Percentiles rank a stretch among this genome's conserved stretches.
Conservation (phyloP, 164 flowering plant genomes). For the Vitis labrusca region DNA sequence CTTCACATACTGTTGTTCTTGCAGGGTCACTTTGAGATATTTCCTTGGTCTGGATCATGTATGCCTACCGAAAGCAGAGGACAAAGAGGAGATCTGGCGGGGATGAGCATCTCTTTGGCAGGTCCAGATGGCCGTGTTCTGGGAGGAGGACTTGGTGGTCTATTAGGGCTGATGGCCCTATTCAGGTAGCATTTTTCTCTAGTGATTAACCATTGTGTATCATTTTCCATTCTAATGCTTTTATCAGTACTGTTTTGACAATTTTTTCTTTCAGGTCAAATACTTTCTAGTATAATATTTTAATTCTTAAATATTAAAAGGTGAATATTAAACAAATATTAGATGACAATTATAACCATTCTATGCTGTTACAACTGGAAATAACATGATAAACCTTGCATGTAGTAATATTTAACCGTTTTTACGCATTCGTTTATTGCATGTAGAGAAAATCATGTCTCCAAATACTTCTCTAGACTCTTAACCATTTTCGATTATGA, state of each 20-base stretch:
- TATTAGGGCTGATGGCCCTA: constrained; percentile 62
- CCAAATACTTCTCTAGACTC: background rate
- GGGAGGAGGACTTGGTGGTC: constrained; percentile 71
- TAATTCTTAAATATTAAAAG: no score
- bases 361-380: no score
- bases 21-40: constrained; percentile 72
- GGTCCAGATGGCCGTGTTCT: constrained; percentile 74
- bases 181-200: constrained; percentile 37
- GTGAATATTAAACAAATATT: no score
- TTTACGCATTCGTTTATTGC: no score
- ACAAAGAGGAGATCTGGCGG: constrained; percentile 66
- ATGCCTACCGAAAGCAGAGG: constrained; percentile 52
- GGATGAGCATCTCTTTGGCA: constrained; percentile 65
- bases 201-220: background rate
- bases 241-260: no score
- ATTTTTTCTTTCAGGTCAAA: no score
- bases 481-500: constrained; percentile 3
- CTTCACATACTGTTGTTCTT: constrained; percentile 1
- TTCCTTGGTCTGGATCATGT: constrained; percentile 59
- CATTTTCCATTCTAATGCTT: no score
- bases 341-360: no score
- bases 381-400: no score
- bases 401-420: no score
- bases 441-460: no score
- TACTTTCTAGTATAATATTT: no score